phyloP scores from a whole-genome alignment of 371 early-diverging fungal species.

The Dinochytrium kinnereticum region DNA sequence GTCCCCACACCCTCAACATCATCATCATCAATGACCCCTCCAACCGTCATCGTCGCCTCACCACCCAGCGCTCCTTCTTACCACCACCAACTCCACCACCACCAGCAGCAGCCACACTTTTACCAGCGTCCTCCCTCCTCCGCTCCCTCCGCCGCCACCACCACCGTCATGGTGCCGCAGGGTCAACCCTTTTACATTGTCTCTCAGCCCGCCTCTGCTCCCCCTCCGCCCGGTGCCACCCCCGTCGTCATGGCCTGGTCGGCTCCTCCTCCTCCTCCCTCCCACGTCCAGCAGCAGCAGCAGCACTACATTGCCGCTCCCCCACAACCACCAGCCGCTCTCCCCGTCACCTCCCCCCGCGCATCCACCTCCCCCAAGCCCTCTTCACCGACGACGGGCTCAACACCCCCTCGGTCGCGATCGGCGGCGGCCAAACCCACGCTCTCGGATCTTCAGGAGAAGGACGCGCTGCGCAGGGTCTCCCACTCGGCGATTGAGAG shows the following conservation, averaged over 20 bases:
- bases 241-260: too few species aligned
- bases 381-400: not conserved
- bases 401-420: not conserved
- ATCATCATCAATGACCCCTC: not conserved
- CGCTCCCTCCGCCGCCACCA: too few species aligned
- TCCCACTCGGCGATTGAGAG: constrained; percentile 81
- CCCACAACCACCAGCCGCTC: not conserved
- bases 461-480: constrained; percentile 56
- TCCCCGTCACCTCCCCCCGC: not conserved
- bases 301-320: not conserved
- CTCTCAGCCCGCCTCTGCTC: too few species aligned
- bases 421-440: not conserved
- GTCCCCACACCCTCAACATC: not conserved
- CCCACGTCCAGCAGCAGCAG: not conserved
- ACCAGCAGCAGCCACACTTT: not conserved
- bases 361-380: not conserved
- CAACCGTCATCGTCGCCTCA: not conserved
- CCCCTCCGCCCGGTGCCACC: too few species aligned
- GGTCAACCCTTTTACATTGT: too few species aligned
- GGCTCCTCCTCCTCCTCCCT: too few species aligned
- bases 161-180: too few species aligned
- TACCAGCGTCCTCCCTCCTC: too few species aligned
- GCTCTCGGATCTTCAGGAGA: not conserved
- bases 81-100: not conserved
- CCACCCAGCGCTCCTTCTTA: not conserved